Conservation (phyloP, 139 green algal genomes). For the Chlorella sp. region DNA sequence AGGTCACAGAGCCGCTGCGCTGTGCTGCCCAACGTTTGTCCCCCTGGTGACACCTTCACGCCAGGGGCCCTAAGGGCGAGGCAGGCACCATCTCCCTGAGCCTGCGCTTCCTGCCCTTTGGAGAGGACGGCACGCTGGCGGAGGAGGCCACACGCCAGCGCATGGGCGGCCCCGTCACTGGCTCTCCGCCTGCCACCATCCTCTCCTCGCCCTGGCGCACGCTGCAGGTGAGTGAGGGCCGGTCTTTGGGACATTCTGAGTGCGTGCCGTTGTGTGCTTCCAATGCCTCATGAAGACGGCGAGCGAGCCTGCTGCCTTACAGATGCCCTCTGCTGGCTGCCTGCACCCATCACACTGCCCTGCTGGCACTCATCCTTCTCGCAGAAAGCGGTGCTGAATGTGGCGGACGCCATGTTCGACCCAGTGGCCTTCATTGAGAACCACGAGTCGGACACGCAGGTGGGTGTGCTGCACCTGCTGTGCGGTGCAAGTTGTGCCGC, state of each 20-base stretch:
- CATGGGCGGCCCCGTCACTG: slow-evolving; percentile 43
- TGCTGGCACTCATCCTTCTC: slow-evolving; percentile 15
- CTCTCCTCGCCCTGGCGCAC: background rate
- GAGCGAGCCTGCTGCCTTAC: background rate
- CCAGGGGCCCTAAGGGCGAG: slow-evolving; percentile 8
- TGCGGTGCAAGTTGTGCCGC: too few relatives aligned
- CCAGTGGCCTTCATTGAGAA: slow-evolving; percentile 78
- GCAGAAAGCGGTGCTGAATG: slow-evolving; percentile 46
- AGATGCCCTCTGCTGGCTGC: background rate
- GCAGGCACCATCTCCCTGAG: background rate
- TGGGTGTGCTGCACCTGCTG: too few relatives aligned
- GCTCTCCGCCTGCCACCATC: slow-evolving; percentile 11
- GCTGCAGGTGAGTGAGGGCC: slow-evolving; percentile 16
- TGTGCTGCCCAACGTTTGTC: too few relatives aligned
- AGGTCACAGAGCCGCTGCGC: too few relatives aligned
- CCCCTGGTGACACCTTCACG: background rate
- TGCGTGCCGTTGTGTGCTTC: too few relatives aligned
- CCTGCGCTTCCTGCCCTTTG: slow-evolving; percentile 30
- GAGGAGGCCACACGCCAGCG: background rate
- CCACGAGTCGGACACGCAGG: slow-evolving; percentile 76
- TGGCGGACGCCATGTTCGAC: slow-evolving; percentile 51
- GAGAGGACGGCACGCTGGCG: slow-evolving; percentile 5
- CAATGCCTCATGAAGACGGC: too few relatives aligned
- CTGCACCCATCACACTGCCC: background rate
- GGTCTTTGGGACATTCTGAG: too few relatives aligned